Evolutionary conservation across 2,329 filamentous ascomycete genomes (phyloP).

Genomic region (Cordyceps tenuipes): DNA sequence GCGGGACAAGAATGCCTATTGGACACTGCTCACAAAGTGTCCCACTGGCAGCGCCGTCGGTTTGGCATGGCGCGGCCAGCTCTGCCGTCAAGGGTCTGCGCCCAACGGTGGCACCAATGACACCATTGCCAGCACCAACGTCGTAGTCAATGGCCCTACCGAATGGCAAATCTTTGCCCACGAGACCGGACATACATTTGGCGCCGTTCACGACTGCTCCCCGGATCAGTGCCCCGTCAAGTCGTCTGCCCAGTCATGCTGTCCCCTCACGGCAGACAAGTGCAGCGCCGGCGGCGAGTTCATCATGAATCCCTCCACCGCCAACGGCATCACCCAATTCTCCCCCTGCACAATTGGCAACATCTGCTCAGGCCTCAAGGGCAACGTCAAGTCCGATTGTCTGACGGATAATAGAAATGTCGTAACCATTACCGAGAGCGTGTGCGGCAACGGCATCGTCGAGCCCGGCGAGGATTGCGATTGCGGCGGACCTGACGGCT

Average conservation of each 20-base stretch:
- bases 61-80: slow-evolving; percentile 84
- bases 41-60: slow-evolving; percentile 78
- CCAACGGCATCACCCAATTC: slow-evolving; percentile 64
- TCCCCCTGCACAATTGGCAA: slow-evolving; percentile 88
- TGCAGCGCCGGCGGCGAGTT: slow-evolving; percentile 74
- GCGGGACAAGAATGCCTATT: slow-evolving; percentile 79
- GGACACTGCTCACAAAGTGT: slow-evolving; percentile 80
- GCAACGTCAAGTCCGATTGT: slow-evolving; percentile 68
- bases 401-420: slow-evolving; percentile 81
- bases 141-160: slow-evolving; percentile 72
- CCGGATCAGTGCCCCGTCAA: slow-evolving; percentile 58
- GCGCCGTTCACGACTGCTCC: slow-evolving; percentile 89
- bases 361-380: slow-evolving; percentile 78
- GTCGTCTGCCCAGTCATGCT: slow-evolving; percentile 54
- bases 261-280: slow-evolving; percentile 55
- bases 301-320: slow-evolving; percentile 95
- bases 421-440: slow-evolving; percentile 68
- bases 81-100: slow-evolving; percentile 58
- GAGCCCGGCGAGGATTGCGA: slow-evolving; percentile 93
- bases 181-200: slow-evolving; percentile 89
- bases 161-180: slow-evolving; percentile 97
- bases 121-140: slow-evolving; percentile 77
- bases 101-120: slow-evolving; percentile 50
- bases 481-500: slow-evolving; percentile 70
- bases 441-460: slow-evolving; percentile 96